Evolutionary conservation across 2,329 filamentous ascomycete species (phyloP).

Genomic region (Allantophomopsis lycopodina): DNA sequence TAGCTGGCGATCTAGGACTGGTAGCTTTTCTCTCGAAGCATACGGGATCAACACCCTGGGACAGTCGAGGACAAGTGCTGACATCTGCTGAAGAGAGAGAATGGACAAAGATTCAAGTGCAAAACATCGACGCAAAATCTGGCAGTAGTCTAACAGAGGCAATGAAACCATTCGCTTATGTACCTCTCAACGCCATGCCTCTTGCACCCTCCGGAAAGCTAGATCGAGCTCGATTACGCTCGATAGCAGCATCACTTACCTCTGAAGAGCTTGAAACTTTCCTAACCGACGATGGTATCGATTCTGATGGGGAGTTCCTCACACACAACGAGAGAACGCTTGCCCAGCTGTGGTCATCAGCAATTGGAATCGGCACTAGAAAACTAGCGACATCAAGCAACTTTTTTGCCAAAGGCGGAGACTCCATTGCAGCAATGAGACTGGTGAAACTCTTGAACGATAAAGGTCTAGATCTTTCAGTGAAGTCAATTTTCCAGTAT

Average conservation of each 20-base stretch:
- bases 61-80: too few species aligned
- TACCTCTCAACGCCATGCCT: constrained; percentile 17
- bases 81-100: too few species aligned
- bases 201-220: constrained; percentile 18
- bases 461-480: neutral
- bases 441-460: constrained; percentile 19
- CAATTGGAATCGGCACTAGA: constrained; percentile 21
- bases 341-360: constrained; percentile 23
- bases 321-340: too few species aligned
- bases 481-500: neutral
- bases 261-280: neutral
- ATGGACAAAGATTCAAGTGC: neutral
- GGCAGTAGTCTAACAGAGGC: constrained; percentile 26
- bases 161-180: constrained; percentile 18
- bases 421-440: constrained; percentile 29
- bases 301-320: too few species aligned
- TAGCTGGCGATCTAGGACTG: neutral
- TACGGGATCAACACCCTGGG: neutral
- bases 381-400: constrained; percentile 15
- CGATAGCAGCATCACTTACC: neutral
- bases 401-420: constrained; percentile 27
- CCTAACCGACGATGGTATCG: constrained; percentile 7
- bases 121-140: neutral
- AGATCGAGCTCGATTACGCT: constrained; percentile 11
- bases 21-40: neutral